Conservation (phyloP, 2,329 filamentous ascomycete species). For the Incumbomyces delicatus region DNA sequence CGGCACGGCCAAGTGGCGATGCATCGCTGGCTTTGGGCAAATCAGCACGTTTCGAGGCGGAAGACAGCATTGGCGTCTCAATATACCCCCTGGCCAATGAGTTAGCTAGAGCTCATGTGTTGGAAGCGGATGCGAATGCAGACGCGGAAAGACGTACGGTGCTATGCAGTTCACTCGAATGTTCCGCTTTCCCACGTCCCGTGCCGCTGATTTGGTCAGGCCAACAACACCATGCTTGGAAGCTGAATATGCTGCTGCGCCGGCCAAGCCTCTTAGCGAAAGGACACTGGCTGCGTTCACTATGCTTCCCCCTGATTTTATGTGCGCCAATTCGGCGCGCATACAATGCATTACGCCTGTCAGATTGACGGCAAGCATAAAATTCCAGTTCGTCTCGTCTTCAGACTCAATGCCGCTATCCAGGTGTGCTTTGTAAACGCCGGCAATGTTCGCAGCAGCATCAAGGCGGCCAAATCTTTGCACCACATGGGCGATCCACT, state of each 20-base stretch:
- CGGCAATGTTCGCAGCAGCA: background rate
- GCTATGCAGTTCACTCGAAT: slow-evolving; percentile 30
- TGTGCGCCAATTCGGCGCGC: slow-evolving; percentile 5
- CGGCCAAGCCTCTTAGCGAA: slow-evolving; percentile 7
- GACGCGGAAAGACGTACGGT: background rate
- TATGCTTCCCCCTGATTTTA: slow-evolving; percentile 10
- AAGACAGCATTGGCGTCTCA: slow-evolving; percentile 1
- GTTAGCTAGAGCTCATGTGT: no score
- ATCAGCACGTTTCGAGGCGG: background rate
- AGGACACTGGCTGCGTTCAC: slow-evolving; percentile 14
- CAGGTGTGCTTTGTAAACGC: background rate
- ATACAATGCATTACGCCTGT: slow-evolving; percentile 9
- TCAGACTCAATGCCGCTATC: background rate
- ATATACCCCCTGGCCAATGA: slow-evolving; percentile 4
- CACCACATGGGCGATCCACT: background rate
- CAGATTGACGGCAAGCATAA: slow-evolving; percentile 7
- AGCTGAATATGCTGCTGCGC: slow-evolving; percentile 32
- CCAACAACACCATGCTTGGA: slow-evolving; percentile 37
- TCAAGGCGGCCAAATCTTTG: background rate
- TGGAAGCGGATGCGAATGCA: no score
- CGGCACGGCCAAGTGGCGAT: slow-evolving; percentile 8
- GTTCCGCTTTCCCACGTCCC: slow-evolving; percentile 24
- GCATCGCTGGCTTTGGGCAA: background rate
- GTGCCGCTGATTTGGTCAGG: slow-evolving; percentile 32
- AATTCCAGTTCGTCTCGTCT: background rate